Evolutionary conservation across 169 alveolate species (phyloP), one percentile per base, ranked within the genome.

Genomic region (Plasmodium reichenowi): DNA sequence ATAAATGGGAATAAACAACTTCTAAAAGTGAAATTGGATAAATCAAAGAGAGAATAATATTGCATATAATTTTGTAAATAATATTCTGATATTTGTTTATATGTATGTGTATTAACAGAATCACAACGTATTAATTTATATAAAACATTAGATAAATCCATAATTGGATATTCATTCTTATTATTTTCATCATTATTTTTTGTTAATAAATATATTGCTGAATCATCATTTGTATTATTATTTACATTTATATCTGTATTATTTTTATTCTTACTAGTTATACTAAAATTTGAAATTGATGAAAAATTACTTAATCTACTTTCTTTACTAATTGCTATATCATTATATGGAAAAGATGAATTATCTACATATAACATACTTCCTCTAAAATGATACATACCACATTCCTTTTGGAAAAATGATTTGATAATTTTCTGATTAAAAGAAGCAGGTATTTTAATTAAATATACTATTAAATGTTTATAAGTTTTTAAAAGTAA

Each of bases 71-170:
- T 70, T 26, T 86, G 92, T 22, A 86, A 58, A 71, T 86, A 86
- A 60, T 60, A 86, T 54, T 86, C 92, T 4, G 92, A 86, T 15
- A 86, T 86, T 71, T 86, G 75, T 72, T 56, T 72, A 72, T 86
- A 86, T 8, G 86, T 45, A 68, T 70, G 68, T 8, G 73, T 43
- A 67, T 60, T 71, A 20, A 15, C 2, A 1, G 86, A 72, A 9
- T 86, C 92, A 3, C 26, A 13, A 22, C 60, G 22, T 9, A 45
- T 66, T 10, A 85, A 59, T 59, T 70, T 85, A 13, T 24, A 45
- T 52, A 59, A 45, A 24, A 26, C 22, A 85, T 26, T 58, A 22
- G 76, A 13, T 3, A 17, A 10, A 26, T 76, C 70, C 66, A 20
- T 15, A 50, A 20, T 43, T 3, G 64, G 17, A 22, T 56, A 56